phyloP scores from a whole-genome alignment of 805 yeast species.

The Saturnispora dispora region DNA sequence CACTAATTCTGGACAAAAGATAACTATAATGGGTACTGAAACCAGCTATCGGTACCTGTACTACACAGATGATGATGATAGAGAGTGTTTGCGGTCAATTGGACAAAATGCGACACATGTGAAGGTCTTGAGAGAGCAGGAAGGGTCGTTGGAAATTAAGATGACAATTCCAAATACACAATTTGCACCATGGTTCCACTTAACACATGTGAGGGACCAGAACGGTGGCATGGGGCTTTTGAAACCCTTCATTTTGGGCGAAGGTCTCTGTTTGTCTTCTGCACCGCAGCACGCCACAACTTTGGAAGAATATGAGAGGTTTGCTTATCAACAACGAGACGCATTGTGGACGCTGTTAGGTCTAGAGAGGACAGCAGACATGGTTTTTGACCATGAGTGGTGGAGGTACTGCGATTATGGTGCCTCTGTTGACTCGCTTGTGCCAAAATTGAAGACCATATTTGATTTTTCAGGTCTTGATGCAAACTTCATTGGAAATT shows the following conservation, averaged over 20 bases:
- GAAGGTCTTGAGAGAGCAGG: neutral
- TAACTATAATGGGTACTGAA: neutral
- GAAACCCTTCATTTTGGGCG: neutral
- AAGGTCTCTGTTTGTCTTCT: conserved; percentile 1
- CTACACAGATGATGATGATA: neutral
- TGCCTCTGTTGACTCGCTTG: neutral
- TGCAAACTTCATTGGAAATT: neutral
- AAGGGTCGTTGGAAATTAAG: neutral
- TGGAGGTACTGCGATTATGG: conserved; percentile 14
- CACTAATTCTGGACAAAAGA: neutral
- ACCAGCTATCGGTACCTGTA: neutral
- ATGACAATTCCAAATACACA: neutral
- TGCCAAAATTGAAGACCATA: neutral
- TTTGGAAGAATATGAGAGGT: conserved; percentile 17
- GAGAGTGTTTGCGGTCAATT: neutral
- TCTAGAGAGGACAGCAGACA: neutral
- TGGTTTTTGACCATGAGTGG: conserved; percentile 24
- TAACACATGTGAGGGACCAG: neutral
- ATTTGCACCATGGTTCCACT: neutral
- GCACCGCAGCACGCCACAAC: conserved; percentile 24
- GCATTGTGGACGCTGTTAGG: conserved; percentile 8
- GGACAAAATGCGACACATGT: neutral
- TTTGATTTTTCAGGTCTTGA: conserved; percentile 1
- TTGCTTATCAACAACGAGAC: conserved; percentile 13
- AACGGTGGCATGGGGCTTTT: neutral